phyloP scores from a whole-genome alignment of 495 filamentous ascomycete genomes.

The Annulohypoxylon moriforme region DNA sequence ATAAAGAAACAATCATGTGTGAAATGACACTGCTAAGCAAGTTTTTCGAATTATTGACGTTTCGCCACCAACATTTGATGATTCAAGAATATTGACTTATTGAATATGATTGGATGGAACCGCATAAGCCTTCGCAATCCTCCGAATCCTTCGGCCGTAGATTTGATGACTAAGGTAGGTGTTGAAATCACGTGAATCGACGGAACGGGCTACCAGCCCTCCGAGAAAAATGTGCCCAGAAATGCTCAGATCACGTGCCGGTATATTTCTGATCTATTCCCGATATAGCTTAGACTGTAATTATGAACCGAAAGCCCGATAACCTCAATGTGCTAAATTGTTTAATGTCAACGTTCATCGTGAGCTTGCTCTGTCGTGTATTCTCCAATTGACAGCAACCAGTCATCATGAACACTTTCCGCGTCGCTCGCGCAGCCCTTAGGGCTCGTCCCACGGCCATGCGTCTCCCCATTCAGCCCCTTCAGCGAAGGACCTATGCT shows the following conservation, averaged over 20 bases:
- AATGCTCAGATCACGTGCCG: conserved; percentile 31
- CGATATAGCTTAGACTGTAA: conserved; percentile 29
- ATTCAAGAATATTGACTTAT: not conserved
- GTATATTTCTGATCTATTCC: conserved; percentile 8
- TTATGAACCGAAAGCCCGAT: conserved; percentile 53
- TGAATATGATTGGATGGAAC: not conserved
- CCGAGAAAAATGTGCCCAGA: no score
- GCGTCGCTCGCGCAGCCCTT: conserved; percentile 87
- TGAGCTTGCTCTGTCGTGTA: conserved; percentile 49
- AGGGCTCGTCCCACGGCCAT: conserved; percentile 77
- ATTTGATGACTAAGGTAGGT: conserved; percentile 31
- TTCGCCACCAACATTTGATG: not conserved
- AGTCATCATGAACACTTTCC: conserved; percentile 87
- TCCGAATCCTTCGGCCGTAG: conserved; percentile 2
- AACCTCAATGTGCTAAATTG: conserved; percentile 53
- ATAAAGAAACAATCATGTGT: not conserved
- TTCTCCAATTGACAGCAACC: conserved; percentile 62
- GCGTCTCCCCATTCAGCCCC: conserved; percentile 74
- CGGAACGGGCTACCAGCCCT: not conserved
- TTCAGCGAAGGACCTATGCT: conserved; percentile 90
- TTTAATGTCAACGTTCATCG: conserved; percentile 47
- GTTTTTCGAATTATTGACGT: not conserved
- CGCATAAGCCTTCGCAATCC: not conserved
- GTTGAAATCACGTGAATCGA: conserved; percentile 15
- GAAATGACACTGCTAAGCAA: not conserved